These are phyloP conservation scores for Dovyalis caffra DNA, from an alignment of 345 rosid genomes.

Conservation along the genomic window DNA sequence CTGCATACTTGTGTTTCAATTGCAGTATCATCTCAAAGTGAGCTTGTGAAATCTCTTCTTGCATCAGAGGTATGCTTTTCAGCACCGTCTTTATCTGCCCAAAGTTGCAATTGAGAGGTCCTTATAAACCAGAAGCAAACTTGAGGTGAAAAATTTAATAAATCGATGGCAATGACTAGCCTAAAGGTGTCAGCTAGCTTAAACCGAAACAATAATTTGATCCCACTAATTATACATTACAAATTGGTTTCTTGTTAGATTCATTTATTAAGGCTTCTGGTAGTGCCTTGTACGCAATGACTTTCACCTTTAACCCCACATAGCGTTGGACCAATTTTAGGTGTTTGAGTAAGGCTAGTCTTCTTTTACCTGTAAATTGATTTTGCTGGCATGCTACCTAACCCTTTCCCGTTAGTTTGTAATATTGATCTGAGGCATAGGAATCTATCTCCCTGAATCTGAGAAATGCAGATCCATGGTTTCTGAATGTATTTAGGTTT, in stretches of 20 bases:
- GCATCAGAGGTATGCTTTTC: conserved; percentile 64
- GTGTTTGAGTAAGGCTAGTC: not conserved
- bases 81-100: not conserved
- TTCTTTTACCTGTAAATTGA: not conserved
- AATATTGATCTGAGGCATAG: not conserved
- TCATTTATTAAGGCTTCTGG: not conserved
- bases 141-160: not conserved
- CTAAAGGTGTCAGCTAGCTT: not conserved
- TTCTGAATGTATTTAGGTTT: not conserved
- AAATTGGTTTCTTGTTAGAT: not conserved
- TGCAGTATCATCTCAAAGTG: conserved; percentile 72
- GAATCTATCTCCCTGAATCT: not conserved
- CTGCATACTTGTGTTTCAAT: conserved; percentile 18
- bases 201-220: not conserved
- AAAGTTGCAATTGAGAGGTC: not conserved
- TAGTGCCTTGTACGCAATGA: not conserved
- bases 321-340: not conserved
- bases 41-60: conserved; percentile 82
- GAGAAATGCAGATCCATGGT: not conserved
- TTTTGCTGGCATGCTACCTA: not conserved
- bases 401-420: not conserved
- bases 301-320: not conserved
- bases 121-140: not conserved
- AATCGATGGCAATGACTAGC: not conserved
- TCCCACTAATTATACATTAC: not conserved